Evolutionary conservation across 805 yeast species (phyloP).

Genomic region (Saccharomycopsis oosterbeekiorum): DNA sequence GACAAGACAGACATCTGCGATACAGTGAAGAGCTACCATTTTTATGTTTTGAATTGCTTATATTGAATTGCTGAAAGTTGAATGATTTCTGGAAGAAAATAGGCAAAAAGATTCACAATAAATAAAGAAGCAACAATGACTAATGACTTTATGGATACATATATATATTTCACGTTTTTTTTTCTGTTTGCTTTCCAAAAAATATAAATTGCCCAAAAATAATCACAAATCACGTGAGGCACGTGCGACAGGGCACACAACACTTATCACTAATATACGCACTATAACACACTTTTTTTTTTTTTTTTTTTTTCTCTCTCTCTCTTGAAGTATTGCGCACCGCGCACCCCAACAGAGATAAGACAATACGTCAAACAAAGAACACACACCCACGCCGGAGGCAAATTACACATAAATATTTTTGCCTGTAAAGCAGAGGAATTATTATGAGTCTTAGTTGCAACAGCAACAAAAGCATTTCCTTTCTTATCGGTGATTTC

Average conservation of each 20-base stretch:
- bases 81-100: background rate
- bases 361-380: background rate
- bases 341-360: background rate
- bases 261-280: background rate
- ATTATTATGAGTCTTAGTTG: too few species aligned
- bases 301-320: background rate
- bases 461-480: too few species aligned
- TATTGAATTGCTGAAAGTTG: too few species aligned
- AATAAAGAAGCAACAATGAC: background rate
- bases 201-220: too few species aligned
- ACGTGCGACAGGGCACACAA: background rate
- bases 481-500: too few species aligned
- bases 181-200: too few species aligned
- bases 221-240: background rate
- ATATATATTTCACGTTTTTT: too few species aligned
- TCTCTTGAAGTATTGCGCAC: background rate
- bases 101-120: background rate
- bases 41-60: background rate
- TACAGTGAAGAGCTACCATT: constrained; percentile 45
- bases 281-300: background rate
- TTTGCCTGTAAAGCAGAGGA: too few species aligned
- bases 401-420: background rate
- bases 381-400: background rate
- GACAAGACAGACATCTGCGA: constrained; percentile 79
- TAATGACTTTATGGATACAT: too few species aligned